Evolutionary conservation across 306 rosid genomes (phyloP), one percentile per base, ranked within the genome.

Genomic region (Trichosanthes truncata): DNA sequence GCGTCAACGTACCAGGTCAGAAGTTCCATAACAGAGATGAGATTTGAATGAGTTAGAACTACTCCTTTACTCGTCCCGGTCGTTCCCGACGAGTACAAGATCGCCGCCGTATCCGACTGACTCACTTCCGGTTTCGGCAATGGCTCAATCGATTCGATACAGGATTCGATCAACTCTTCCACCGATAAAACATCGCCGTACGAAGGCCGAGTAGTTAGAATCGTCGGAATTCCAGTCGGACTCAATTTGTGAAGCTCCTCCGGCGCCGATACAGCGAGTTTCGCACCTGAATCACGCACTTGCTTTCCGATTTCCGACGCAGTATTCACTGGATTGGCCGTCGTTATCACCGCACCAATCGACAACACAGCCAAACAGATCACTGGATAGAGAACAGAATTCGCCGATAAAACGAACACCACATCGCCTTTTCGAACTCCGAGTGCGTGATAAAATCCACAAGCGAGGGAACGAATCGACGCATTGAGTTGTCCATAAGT

Each of bases 31-130:
- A 81, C 45, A 80, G 91, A 79, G 46, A 94, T 88, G 86, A 94
- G 63, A 81, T 90, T 94, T 33, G 83, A 84, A 81, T 92, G 98
- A 2, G 97, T 91, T 62, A 94, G 81, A 82, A 92, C 84, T 23
- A 91, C 97, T 25, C 97, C 97, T 84, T 94, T 94, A 83, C 98
- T 94, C 48, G 85, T 77, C 18, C 97, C 95, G 0, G 98, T 94
- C 9, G 97, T 94, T 15, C 98, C 97, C 4, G 98, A 94, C 48
- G 98, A 92, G 84, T 92, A 94, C 38, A 92, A 85, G 74, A 94
- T 89, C 61, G 91, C 97, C 71, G 98, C 97, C 45, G 93, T 83
- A 55, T 92, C 97, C 11, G 93, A 85, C 82, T 87, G 96, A 78
- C 68, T 31, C n/a, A 87, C 81, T n/a, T 77, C 53, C 51, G 78